Conservation (phyloP, 1,284 basidiomycete species). For the Ganoderma boninense region DNA sequence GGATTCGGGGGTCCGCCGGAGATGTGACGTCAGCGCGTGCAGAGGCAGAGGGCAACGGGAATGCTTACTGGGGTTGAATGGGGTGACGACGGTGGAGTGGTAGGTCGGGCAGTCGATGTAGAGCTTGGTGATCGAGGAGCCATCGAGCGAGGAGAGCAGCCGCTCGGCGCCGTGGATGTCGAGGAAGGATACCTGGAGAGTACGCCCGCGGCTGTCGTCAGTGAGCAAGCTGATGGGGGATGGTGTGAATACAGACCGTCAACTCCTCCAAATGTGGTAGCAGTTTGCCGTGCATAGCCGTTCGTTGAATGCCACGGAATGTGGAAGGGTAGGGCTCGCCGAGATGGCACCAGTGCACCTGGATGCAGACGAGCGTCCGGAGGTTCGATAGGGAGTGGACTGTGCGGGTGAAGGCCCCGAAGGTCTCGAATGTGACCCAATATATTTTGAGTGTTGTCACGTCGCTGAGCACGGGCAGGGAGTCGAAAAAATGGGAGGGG, state of each 20-base stretch:
- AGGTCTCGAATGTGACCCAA: not conserved
- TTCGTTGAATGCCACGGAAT: not conserved
- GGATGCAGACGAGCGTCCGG: not conserved
- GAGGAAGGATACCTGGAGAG: not conserved
- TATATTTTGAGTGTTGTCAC: not conserved
- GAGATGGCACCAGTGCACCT: not conserved
- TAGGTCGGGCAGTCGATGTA: not conserved
- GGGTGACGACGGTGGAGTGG: not conserved
- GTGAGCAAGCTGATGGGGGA: not conserved
- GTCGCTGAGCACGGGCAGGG: not conserved
- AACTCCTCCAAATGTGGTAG: not conserved
- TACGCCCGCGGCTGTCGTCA: not conserved
- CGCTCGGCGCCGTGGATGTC: not conserved
- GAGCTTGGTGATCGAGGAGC: not conserved
- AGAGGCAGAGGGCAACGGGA: not conserved
- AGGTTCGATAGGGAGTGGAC: not conserved
- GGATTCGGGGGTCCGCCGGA: too few species aligned
- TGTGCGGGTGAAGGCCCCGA: not conserved
- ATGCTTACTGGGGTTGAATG: not conserved
- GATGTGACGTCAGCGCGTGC: not conserved
- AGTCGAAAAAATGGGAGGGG: not conserved
- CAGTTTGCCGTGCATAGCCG: not conserved
- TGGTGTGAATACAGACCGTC: not conserved
- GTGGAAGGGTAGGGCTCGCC: not conserved
- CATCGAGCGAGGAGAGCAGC: not conserved